Percentiles rank a stretch among this genome's conserved stretches.
Conservation (phyloP, 1,284 basidiomycete genomes). For the Leccinum griseonigrum region DNA sequence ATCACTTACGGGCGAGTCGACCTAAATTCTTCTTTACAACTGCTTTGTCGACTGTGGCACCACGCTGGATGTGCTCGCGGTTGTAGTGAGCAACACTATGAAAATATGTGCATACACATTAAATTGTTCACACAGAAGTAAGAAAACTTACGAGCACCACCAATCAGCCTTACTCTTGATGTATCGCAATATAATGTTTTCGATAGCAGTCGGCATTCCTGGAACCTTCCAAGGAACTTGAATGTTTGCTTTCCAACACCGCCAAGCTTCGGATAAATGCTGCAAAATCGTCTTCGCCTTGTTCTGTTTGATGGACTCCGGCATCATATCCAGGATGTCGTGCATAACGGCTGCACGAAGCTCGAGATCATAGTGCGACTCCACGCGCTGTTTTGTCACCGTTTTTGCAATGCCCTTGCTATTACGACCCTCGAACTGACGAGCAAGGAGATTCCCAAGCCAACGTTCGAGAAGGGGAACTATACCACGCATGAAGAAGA, state of each 20-base stretch:
- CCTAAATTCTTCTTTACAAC: constrained; percentile 96
- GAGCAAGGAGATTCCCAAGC: constrained; percentile 95
- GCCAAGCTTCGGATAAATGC: constrained; percentile 97
- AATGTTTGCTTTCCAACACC: constrained; percentile 99
- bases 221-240: constrained; percentile 98
- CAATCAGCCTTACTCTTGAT: constrained; percentile 99
- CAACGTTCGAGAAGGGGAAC: constrained; percentile 96
- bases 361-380: constrained; percentile 98
- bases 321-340: constrained; percentile 99
- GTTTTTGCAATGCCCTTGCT: constrained; percentile 95
- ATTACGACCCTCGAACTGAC: constrained; percentile 98
- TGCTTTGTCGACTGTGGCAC: constrained; percentile 99
- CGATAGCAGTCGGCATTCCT: constrained; percentile 97
- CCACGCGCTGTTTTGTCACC: constrained; percentile 98
- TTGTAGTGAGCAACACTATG: constrained; percentile 85
- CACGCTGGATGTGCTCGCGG: constrained; percentile 91
- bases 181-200: constrained; percentile 98
- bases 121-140: background rate
- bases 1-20: constrained; percentile 72
- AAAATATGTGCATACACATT: background rate
- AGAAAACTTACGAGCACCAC: constrained; percentile 86
- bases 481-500: constrained; percentile 99
- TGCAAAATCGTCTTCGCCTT: constrained; percentile 99
- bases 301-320: constrained; percentile 98
- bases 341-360: constrained; percentile 99